Percentiles rank a stretch among this genome's conserved stretches.
These are phyloP conservation scores for Chlorella sp. DNA, from an alignment of 139 green algal genomes.

Conservation along the genomic window DNA sequence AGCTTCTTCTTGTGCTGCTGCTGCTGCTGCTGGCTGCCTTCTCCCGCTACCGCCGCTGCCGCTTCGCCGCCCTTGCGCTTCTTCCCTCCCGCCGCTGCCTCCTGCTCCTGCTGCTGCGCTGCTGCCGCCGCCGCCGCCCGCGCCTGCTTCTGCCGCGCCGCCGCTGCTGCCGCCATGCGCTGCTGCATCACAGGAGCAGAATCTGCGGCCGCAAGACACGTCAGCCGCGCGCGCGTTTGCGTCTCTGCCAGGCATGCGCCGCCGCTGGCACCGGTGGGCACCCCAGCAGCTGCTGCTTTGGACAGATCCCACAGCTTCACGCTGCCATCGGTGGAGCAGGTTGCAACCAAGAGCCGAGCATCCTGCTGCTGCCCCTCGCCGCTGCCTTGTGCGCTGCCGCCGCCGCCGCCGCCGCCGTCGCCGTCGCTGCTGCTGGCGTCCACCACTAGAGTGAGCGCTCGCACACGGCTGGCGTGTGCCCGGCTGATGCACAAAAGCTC, in stretches of 20 bases:
- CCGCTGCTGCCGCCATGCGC: conserved; percentile 9
- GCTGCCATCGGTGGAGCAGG: conserved; percentile 71
- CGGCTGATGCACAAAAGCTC: conserved; percentile 44
- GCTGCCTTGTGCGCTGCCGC: conserved; percentile 16
- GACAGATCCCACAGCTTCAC: conserved; percentile 75
- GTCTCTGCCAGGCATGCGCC: conserved; percentile 25
- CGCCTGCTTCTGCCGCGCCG: conserved; percentile 2
- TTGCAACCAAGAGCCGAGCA: conserved; percentile 43
- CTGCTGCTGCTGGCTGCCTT: background rate
- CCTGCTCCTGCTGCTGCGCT: conserved; percentile 7
- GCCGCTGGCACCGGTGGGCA: background rate
- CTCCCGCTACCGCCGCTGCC: background rate
- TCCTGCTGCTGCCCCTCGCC: background rate
- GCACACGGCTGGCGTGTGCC: conserved; percentile 37
- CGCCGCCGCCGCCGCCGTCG: background rate
- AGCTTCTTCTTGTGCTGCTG: background rate
- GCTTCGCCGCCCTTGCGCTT: conserved; percentile 11
- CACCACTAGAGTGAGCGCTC: conserved; percentile 7
- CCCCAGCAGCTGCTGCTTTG: background rate
- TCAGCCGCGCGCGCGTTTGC: conserved; percentile 45
- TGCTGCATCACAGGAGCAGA: conserved; percentile 10
- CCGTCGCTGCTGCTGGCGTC: background rate
- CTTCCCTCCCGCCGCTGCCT: background rate
- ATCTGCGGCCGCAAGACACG: conserved; percentile 33
- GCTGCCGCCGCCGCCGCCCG: background rate